phyloP scores from a whole-genome alignment of 805 yeast species.

The Starmera caribaea region DNA sequence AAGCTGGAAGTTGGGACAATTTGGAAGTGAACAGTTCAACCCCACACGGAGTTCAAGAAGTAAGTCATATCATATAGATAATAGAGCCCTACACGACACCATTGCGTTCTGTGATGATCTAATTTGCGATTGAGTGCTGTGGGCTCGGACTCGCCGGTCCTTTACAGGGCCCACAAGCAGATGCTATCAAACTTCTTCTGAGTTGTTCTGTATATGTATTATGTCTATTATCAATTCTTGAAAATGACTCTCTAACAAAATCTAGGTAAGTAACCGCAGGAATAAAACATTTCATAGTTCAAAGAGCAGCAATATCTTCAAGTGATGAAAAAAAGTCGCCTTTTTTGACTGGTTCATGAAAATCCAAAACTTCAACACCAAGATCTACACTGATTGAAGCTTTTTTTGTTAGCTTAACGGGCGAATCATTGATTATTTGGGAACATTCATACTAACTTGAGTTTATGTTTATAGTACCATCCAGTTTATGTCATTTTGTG shows the following conservation, averaged over 20 bases:
- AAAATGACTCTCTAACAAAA: no score
- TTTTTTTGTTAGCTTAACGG: background rate
- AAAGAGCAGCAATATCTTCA: constrained; percentile 3
- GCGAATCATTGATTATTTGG: no score
- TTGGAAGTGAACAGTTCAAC: no score
- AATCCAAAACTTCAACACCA: constrained; percentile 28
- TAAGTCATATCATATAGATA: background rate
- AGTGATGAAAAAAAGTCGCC: constrained; percentile 31
- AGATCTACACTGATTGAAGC: constrained; percentile 30
- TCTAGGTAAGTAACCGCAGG: background rate
- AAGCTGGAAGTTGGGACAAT: no score
- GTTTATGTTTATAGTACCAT: background rate
- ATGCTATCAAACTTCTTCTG: background rate
- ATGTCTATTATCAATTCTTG: no score
- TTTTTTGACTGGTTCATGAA: constrained; percentile 20
- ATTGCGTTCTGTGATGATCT: constrained; percentile 31
- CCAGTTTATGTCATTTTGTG: background rate
- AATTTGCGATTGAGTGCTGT: constrained; percentile 43
- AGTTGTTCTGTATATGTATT: no score
- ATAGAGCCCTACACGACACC: no score
- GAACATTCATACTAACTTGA: background rate
- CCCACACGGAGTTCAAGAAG: no score
- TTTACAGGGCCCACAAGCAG: background rate
- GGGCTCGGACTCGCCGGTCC: background rate
- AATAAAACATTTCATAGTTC: background rate